These are phyloP conservation scores for Xerocomellus amylosporus DNA, from an alignment of 768 basidiomycete species.

Conservation along the genomic window DNA sequence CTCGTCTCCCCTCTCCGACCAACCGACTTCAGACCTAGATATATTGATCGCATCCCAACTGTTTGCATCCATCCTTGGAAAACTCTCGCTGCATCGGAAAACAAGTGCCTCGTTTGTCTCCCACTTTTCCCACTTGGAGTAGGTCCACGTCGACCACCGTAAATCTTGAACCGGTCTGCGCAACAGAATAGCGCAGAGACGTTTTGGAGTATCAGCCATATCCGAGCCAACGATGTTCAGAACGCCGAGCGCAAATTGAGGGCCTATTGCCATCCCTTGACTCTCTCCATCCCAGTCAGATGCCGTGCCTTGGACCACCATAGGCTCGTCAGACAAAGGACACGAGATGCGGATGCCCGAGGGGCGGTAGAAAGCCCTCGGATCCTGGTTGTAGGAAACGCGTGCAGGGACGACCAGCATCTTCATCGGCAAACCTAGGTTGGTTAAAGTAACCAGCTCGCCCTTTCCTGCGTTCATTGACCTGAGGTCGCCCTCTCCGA, in stretches of 20 bases:
- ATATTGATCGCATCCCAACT: neutral
- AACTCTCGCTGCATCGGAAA: neutral
- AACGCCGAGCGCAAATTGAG: neutral
- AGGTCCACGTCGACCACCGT: neutral
- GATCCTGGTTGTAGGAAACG: neutral
- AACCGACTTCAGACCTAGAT: neutral
- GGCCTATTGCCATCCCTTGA: neutral
- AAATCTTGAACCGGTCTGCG: neutral
- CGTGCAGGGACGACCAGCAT: neutral
- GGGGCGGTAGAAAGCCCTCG: neutral
- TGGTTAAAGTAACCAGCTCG: neutral
- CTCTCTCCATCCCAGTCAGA: neutral
- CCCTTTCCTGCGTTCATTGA: neutral
- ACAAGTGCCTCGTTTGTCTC: neutral
- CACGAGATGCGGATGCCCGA: neutral
- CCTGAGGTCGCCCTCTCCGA: neutral
- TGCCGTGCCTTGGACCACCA: neutral
- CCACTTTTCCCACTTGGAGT: neutral
- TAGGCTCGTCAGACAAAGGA: neutral
- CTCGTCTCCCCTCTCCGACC: neutral
- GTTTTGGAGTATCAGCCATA: neutral
- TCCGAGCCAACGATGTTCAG: neutral
- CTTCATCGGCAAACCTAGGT: neutral
- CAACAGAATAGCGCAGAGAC: neutral
- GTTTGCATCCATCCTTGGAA: neutral